These are phyloP conservation scores for Peronosclerospora sorghi DNA, from an alignment of 352 stramenopile genomes.

Conservation along the genomic window DNA sequence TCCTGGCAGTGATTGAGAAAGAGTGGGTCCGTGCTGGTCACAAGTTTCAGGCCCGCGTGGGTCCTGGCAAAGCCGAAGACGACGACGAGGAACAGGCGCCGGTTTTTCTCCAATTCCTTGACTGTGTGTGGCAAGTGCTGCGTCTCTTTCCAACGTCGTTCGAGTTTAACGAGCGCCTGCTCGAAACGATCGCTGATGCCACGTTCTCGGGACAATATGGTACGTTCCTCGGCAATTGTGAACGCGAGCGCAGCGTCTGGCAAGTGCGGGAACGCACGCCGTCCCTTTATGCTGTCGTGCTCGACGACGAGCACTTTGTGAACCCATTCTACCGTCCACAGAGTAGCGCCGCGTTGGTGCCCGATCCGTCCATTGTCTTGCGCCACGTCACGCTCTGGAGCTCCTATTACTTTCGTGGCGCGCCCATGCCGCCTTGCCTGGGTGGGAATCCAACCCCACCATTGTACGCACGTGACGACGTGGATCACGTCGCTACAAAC, in stretches of 20 bases:
- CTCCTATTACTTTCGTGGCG: constrained; percentile 65
- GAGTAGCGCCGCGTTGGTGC: constrained; percentile 40
- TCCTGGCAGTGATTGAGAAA: constrained; percentile 73
- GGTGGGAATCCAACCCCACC: constrained; percentile 37
- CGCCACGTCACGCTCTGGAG: constrained; percentile 72
- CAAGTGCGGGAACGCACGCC: constrained; percentile 38
- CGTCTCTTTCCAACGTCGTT: constrained; percentile 77
- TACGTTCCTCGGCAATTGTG: constrained; percentile 84
- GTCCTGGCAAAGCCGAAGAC: constrained; percentile 48
- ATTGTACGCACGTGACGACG: constrained; percentile 20
- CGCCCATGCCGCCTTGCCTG: constrained; percentile 30
- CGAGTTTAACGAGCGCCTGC: constrained; percentile 69
- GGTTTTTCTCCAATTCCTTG: constrained; percentile 86
- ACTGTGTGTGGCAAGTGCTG: constrained; percentile 80
- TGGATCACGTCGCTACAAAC: constrained; percentile 6
- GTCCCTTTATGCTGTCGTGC: constrained; percentile 58
- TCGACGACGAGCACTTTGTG: constrained; percentile 34
- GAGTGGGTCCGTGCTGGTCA: constrained; percentile 82
- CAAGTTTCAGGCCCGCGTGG: constrained; percentile 84
- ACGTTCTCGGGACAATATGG: constrained; percentile 66
- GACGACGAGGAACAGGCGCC: constrained; percentile 70
- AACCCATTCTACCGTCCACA: constrained; percentile 68
- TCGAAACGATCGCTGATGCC: constrained; percentile 63
- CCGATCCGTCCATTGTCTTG: constrained; percentile 38
- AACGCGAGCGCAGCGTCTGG: constrained; percentile 58